Conservation (phyloP, 192 early-diverging fungal species). For the Coemansia sp. region DNA sequence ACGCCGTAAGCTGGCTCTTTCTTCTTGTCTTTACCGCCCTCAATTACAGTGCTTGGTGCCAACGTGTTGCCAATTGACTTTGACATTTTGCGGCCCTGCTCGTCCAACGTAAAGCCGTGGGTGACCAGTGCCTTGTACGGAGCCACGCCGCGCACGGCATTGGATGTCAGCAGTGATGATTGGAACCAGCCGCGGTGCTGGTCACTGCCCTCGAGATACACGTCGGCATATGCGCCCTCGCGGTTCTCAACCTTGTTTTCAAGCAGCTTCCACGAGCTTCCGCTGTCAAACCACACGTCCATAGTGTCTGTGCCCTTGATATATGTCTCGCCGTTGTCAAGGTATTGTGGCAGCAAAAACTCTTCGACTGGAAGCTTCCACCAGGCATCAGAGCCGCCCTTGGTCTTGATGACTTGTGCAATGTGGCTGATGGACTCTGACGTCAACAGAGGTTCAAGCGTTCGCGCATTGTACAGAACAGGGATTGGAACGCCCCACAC, state of each 20-base stretch:
- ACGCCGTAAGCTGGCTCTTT: slow-evolving; percentile 72
- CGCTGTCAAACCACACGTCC: slow-evolving; percentile 89
- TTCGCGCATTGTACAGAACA: slow-evolving; percentile 63
- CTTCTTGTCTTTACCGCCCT: slow-evolving; percentile 68
- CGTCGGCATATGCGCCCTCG: slow-evolving; percentile 58
- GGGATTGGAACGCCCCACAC: slow-evolving; percentile 84
- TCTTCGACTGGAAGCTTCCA: slow-evolving; percentile 65
- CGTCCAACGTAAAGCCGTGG: slow-evolving; percentile 82
- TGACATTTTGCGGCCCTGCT: slow-evolving; percentile 77
- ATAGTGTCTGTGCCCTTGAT: slow-evolving; percentile 71
- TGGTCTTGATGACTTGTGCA: slow-evolving; percentile 55
- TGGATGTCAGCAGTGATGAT: slow-evolving; percentile 71
- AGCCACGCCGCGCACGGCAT: slow-evolving; percentile 62
- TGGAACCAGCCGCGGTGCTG: slow-evolving; percentile 88
- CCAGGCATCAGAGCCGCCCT: slow-evolving; percentile 67
- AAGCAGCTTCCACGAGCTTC: slow-evolving; percentile 71
- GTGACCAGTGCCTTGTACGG: slow-evolving; percentile 72
- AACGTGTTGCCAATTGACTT: slow-evolving; percentile 80
- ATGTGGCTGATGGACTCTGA: slow-evolving; percentile 64
- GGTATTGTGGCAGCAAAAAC: slow-evolving; percentile 62
- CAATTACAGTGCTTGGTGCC: slow-evolving; percentile 60
- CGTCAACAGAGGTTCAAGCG: slow-evolving; percentile 64
- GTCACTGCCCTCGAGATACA: slow-evolving; percentile 76
- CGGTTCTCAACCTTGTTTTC: slow-evolving; percentile 38
- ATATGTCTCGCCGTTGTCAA: slow-evolving; percentile 56